Base-by-base conservation (phyloP, 768 basidiomycete species). In the Leccinum fibrillosum region DNA sequence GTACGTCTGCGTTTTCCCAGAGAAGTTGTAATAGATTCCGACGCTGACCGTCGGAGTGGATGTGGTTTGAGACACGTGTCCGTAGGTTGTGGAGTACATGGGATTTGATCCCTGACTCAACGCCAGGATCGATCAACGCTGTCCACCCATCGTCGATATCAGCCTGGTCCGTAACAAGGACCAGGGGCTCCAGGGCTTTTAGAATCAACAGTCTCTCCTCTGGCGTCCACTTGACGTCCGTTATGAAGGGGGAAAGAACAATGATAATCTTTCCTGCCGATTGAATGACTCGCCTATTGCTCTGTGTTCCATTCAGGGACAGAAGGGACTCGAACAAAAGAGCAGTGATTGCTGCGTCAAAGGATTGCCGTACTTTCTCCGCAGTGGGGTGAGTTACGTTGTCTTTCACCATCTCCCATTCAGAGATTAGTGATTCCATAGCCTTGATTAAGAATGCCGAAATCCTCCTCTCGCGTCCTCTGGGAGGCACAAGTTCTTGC, bases 1-100 rank as follows among this genome's bases (percentile, higher is more conserved):
- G 66, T 62, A 93, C 92, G 63, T 92, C 89, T 47, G 77, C 65
- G 58, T 82, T 83, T 58, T 83, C 83, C 84, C 92, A 92, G 25
- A 93, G 69, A 8, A 80, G 68, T 28, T 77, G 75, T 51, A 89
- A 81, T 23, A 92, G 73, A 42, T 72, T 74, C 68, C 56, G 79
- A 74, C 44, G 70, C 53, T 37, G 64, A 57, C 54, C 39, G 52
- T 52, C 15, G 52, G 53, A 37, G 54, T 55, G 52, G 57, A 54
- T 42, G 50, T 61, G 45, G 45, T 48, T 21, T 30, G 58, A 54
- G 10, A 62, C 53, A 32, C 53, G 54, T 7, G 48, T 53, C 25
- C 66, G 72, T 55, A 83, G 63, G 39, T 59, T 62, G 51, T 73
- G 72, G 44, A 90, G 75, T 0, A 77, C 72, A 49, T 84, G 78